Base-by-base conservation (phyloP, 192 early-diverging fungal species). In the Backusella sp. region DNA sequence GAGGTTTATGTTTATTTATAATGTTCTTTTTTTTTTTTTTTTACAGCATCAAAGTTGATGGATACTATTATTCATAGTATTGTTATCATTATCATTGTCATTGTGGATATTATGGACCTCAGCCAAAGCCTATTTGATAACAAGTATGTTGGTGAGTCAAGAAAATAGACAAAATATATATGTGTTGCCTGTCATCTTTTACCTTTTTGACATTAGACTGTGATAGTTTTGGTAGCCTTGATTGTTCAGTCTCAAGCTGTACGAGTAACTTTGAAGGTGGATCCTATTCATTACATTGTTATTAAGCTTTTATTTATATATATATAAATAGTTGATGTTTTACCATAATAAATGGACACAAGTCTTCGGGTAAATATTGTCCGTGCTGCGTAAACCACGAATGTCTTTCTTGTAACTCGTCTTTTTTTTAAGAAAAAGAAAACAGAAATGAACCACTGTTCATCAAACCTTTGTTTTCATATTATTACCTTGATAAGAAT, bases 331-430 rank as follows among this genome's bases (percentile, higher is more conserved):
- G 32, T 32, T 32, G 32, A 32, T 32, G 32, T 32, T 32, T 36
- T 36, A 77, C 80, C 23, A 56, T 74, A 35, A 81, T 81, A 68
- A 81, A 81, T 28, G 80, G 68, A 53, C 80, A 81, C 9, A 81
- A 32, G 3, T 70, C 80, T 8, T 77, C 69, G 21, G 80, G 80
- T 32, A 81, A 75, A 74, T 77, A 81, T 39, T 77, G 56, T 9
- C 76, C 80, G 26, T 81, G 80, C 34, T 81, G 68, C 4, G 23
- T 46, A 23, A 66, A 39, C 80, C 80, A 81, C 41, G 56, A 12
- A 34, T 59, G 19, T 14, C 80, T 37, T 35, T 81, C 53, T 52
- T 81, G 72, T 42, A 77, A 19, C 46, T 81, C 80, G 37, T 77
- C 79, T 80, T 28, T 15, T 53, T 5, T 44, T 44, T 17, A 44